phyloP scores from a whole-genome alignment of 495 filamentous ascomycete species.

The Penicillium daleae region DNA sequence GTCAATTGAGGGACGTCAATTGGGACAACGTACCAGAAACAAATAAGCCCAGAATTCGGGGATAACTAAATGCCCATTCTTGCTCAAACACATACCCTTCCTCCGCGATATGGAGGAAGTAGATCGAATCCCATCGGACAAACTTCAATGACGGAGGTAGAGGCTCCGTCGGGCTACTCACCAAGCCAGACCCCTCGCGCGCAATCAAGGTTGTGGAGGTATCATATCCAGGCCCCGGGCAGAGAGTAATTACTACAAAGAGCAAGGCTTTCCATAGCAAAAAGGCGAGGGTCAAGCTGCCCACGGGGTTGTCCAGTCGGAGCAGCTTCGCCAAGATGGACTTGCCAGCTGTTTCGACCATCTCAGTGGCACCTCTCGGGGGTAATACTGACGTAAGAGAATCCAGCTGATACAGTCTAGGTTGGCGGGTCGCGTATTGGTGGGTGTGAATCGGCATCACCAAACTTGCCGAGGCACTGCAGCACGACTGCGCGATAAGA shows the following conservation, averaged over 20 bases:
- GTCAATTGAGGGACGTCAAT: neutral
- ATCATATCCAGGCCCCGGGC: constrained; percentile 82
- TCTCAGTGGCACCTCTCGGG: neutral
- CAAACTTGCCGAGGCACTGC: neutral
- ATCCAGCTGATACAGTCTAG: neutral
- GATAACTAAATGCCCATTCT: constrained; percentile 92
- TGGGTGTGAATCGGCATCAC: neutral
- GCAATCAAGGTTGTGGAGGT: constrained; percentile 75
- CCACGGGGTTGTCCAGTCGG: constrained; percentile 38
- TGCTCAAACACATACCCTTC: constrained; percentile 87
- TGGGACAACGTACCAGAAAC: constrained; percentile 43
- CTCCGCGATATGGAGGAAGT: constrained; percentile 70
- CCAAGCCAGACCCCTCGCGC: constrained; percentile 21
- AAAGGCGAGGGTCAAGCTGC: constrained; percentile 43
- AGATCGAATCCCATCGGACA: constrained; percentile 90
- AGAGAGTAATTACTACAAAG: constrained; percentile 61
- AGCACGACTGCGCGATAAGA: too few relatives aligned
- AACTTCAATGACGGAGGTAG: constrained; percentile 53
- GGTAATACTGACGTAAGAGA: constrained; percentile 2
- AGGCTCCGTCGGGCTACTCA: constrained; percentile 19
- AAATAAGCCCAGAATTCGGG: constrained; percentile 52
- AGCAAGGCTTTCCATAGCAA: constrained; percentile 75
- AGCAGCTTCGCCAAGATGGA: constrained; percentile 29
- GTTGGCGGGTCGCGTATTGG: neutral
- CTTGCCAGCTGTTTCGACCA: constrained; percentile 19